These are phyloP conservation scores for Brassica juncea DNA, from an alignment of 345 rosid genomes.

Conservation along the genomic window DNA sequence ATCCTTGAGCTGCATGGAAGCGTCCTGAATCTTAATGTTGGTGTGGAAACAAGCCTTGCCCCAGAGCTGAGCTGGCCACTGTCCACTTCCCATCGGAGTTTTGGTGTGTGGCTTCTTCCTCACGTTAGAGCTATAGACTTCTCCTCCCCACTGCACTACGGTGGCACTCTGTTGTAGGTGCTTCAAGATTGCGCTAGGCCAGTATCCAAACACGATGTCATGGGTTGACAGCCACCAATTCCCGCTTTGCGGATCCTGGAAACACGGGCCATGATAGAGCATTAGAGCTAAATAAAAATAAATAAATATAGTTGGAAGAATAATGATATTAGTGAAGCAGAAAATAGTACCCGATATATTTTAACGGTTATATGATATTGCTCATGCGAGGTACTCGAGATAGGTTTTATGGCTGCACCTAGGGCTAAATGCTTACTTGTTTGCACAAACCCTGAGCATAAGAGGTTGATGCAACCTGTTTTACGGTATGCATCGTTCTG, in stretches of 20 bases:
- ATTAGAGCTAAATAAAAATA: neutral
- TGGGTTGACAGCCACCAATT: constrained; percentile 48
- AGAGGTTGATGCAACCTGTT: constrained; percentile 51
- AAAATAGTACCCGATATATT: constrained; percentile 40
- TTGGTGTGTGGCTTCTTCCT: constrained; percentile 46
- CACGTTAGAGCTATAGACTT: constrained; percentile 49
- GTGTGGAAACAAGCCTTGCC: constrained; percentile 41
- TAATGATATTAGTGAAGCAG: neutral
- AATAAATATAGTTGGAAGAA: too few species aligned
- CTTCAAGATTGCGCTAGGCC: constrained; percentile 39
- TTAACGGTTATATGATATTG: constrained; percentile 36
- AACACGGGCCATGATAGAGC: neutral
- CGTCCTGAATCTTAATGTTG: constrained; percentile 41
- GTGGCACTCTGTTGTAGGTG: constrained; percentile 39
- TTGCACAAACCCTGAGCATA: constrained; percentile 57
- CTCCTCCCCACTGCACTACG: constrained; percentile 56
- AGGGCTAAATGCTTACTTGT: constrained; percentile 28
- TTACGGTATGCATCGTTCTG: constrained; percentile 38
- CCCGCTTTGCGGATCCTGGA: constrained; percentile 43
- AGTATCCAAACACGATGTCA: constrained; percentile 38
- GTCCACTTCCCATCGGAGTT: constrained; percentile 56
- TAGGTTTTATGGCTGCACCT: constrained; percentile 35
- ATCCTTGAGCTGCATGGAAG: constrained; percentile 36
- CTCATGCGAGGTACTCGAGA: neutral
- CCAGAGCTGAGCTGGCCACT: neutral